Evolutionary conservation across 768 basidiomycete species (phyloP), one percentile per base, ranked within the genome.

Genomic region (Serendipita indica): DNA sequence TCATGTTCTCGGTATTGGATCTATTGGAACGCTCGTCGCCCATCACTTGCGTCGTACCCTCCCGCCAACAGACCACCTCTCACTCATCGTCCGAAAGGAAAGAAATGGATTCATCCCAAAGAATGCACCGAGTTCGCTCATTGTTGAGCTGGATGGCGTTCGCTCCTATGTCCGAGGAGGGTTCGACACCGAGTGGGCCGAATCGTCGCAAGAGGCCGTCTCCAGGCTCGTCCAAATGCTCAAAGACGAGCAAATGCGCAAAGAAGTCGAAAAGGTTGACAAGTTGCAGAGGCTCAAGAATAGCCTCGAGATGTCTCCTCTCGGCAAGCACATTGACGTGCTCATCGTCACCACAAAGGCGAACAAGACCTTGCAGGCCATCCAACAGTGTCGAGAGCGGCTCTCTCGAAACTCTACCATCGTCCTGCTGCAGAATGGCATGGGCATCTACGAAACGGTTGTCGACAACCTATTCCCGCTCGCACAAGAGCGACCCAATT

Each of bases 341-440:
- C 78, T 99, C 58, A 74, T 97, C 68, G 77, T 97, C 61, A 79
- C 88, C 39, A 79, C 86, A 58, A 94, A 93, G 68, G 84, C 89
- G 1, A 75, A 81, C 14, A 73, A 77, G 6, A 86, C 85, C 3
- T 56, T 83, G 2, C 65, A 68, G 2, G 80, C 84, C 3, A 63
- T 99, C 33, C 68, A 70, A 16, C 66, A 69, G 0, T 77, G 97
- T 58, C 70, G 77, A 16, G 79, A 79, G 12, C 79, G 90, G 16
- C 70, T 97, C 18, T 73, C 76, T 3, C 67, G 76, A 0, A 69
- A 77, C 54, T 86, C 84, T 41, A 94, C 92, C 33, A 82, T 98
- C 63, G 87, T 94, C 2, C 78, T 99, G n/a, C 70, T 97, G 57
- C 89, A 94, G 66, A 94, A 94, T 67, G 94, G 94, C 25, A 87